phyloP scores from a whole-genome alignment of 208 protist genomes.

The Trichomonas tenax region DNA sequence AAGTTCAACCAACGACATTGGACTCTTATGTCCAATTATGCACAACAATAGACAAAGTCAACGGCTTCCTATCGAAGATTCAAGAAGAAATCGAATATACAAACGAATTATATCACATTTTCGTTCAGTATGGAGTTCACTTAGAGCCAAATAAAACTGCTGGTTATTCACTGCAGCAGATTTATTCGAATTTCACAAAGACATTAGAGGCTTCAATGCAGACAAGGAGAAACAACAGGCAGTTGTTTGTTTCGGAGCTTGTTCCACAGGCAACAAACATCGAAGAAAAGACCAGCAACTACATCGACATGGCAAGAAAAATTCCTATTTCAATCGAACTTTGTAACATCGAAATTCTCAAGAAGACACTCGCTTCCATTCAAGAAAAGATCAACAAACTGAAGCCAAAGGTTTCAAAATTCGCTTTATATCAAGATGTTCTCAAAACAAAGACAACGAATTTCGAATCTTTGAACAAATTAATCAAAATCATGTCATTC shows the following conservation, averaged over 20 bases:
- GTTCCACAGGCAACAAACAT: neutral
- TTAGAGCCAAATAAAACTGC: neutral
- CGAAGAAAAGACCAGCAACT: neutral
- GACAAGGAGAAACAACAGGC: neutral
- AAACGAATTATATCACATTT: neutral
- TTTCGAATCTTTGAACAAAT: neutral
- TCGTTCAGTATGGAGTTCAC: neutral
- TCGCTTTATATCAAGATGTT: neutral
- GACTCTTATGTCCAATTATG: neutral
- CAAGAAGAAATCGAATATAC: slow-evolving; percentile 7
- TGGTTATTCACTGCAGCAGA: neutral
- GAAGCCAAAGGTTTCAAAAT: neutral
- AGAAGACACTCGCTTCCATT: neutral
- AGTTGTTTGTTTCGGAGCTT: neutral
- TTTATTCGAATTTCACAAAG: neutral
- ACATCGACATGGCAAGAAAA: neutral
- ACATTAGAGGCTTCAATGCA: neutral
- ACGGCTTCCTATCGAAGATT: neutral
- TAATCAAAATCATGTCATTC: neutral
- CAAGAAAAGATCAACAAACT: neutral
- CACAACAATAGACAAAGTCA: neutral
- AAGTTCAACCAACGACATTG: neutral
- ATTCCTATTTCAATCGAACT: neutral
- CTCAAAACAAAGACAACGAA: neutral
- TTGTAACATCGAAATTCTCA: neutral